Evolutionary conservation across 2,329 filamentous ascomycete genomes (phyloP).

Genomic region (Blastomyces percursus): DNA sequence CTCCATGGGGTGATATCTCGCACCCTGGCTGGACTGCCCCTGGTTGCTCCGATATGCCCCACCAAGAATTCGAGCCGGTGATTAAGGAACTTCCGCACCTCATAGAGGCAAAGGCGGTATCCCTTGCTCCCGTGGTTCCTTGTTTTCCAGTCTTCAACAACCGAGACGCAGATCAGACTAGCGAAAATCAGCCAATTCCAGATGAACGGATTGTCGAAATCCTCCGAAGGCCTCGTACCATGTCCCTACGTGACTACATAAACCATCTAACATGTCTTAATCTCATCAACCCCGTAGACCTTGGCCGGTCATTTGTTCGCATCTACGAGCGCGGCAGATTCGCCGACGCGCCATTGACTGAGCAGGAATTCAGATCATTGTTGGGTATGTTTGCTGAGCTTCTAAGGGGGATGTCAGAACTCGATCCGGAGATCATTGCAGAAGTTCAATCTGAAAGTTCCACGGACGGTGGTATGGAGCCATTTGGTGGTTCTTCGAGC

Average conservation of each 20-base stretch:
- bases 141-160: constrained; percentile 18
- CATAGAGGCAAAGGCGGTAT: constrained; percentile 87
- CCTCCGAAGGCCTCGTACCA: constrained; percentile 57
- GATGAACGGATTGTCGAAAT: constrained; percentile 59
- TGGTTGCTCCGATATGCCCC: constrained; percentile 58
- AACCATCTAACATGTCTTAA: constrained; percentile 56
- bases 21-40: constrained; percentile 87
- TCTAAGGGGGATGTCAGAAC: constrained; percentile 59
- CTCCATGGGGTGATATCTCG: constrained; percentile 71
- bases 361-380: constrained; percentile 60
- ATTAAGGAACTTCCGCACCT: constrained; percentile 76
- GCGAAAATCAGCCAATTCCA: constrained; percentile 35
- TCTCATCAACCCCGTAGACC: constrained; percentile 45
- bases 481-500: neutral
- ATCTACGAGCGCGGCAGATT: constrained; percentile 81
- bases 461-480: neutral
- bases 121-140: constrained; percentile 56
- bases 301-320: constrained; percentile 52
- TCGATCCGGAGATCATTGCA: constrained; percentile 46
- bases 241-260: constrained; percentile 72
- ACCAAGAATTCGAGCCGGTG: constrained; percentile 74
- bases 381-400: constrained; percentile 80
- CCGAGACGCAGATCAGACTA: neutral
- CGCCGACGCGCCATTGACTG: constrained; percentile 56
- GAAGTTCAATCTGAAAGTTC: constrained; percentile 16